Percentiles rank a stretch among this genome's conserved stretches.
phyloP scores from a whole-genome alignment of 2,329 filamentous ascomycete species.

The Colletotrichum sp. region DNA sequence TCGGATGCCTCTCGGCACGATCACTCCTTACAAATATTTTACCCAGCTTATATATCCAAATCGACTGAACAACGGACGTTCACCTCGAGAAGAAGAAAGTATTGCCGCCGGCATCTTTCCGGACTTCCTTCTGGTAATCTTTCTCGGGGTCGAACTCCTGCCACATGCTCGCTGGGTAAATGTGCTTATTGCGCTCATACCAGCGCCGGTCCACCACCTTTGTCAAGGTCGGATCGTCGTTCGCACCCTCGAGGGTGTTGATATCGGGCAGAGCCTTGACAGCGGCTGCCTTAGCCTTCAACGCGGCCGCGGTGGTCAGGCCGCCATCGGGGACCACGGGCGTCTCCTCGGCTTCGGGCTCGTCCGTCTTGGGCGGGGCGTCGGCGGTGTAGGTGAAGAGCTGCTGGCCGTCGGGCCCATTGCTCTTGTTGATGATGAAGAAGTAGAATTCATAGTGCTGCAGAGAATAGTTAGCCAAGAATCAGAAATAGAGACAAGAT shows the following conservation, averaged over 20 bases:
- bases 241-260: constrained; percentile 72
- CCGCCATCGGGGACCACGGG: constrained; percentile 31
- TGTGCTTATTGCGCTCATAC: constrained; percentile 98
- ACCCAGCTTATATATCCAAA: background rate
- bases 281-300: constrained; percentile 40
- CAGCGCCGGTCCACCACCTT: constrained; percentile 96
- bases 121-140: constrained; percentile 78
- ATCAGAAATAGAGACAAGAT: background rate
- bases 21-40: background rate
- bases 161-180: constrained; percentile 96
- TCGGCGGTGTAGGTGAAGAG: constrained; percentile 78
- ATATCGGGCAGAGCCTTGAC: constrained; percentile 49
- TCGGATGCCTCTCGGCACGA: background rate
- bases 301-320: constrained; percentile 35
- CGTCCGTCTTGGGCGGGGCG: constrained; percentile 34
- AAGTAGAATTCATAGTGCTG: constrained; percentile 98
- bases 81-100: constrained; percentile 81
- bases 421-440: constrained; percentile 88
- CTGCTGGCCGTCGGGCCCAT: constrained; percentile 72
- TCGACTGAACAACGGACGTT: constrained; percentile 1
- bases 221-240: constrained; percentile 80
- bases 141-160: constrained; percentile 91
- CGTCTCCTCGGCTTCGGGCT: constrained; percentile 18
- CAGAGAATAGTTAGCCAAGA: constrained; percentile 23
- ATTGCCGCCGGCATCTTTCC: constrained; percentile 88